Evolutionary conservation across 371 early-diverging fungal genomes (phyloP).

Genomic region (Cokeromyces recurvatus): DNA sequence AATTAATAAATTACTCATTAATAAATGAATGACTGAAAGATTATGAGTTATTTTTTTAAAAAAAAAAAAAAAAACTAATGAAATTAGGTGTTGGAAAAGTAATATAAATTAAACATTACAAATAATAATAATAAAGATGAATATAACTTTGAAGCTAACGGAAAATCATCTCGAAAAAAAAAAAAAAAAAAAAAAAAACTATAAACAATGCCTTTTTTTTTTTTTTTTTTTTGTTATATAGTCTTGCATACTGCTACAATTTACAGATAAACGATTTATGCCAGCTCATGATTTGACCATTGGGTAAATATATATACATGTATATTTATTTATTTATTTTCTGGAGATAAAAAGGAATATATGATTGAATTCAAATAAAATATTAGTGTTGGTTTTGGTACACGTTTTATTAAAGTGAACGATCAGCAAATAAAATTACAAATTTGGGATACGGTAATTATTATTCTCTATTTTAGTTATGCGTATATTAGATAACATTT

Average conservation of each 20-base stretch:
- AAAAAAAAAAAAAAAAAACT: too few relatives aligned
- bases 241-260: conserved; percentile 80
- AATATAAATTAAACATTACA: conserved; percentile 13
- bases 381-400: conserved; percentile 77
- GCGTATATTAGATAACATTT: not conserved
- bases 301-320: conserved; percentile 44
- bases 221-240: too few relatives aligned
- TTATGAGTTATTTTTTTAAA: too few relatives aligned
- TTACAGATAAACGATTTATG: conserved; percentile 80
- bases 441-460: conserved; percentile 98
- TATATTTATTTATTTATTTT: too few relatives aligned
- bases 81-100: conserved; percentile 78
- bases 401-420: conserved; percentile 75
- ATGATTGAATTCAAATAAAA: too few relatives aligned
- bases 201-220: too few relatives aligned
- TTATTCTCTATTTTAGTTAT: not conserved
- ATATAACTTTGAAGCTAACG: not conserved
- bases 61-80: too few relatives aligned
- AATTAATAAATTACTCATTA: too few relatives aligned
- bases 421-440: conserved; percentile 90
- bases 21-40: too few relatives aligned
- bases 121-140: conserved; percentile 1
- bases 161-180: too few relatives aligned
- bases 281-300: conserved; percentile 84
- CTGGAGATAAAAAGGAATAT: conserved; percentile 1